A percentile compares a stretch with the other conserved stretches of the same genome.
Conservation (phyloP, 306 rosid species). For the Cyamopsis tetragonoloba region DNA sequence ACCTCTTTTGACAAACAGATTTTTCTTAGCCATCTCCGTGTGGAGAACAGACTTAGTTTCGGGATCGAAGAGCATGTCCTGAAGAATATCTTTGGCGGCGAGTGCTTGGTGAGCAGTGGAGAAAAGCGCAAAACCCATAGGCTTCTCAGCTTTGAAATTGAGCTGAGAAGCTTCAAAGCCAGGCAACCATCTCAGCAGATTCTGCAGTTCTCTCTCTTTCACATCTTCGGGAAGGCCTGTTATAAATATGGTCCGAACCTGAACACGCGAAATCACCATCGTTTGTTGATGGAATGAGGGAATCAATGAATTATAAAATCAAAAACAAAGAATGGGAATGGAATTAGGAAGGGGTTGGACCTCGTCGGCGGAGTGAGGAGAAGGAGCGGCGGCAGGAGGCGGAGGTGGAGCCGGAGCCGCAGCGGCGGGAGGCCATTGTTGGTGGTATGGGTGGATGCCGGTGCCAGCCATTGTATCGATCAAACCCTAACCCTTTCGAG, state of each 20-base stretch:
- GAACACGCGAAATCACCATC: no score
- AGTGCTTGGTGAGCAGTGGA: slow-evolving; percentile 64
- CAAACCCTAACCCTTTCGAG: slow-evolving; percentile 26
- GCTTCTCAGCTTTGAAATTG: slow-evolving; percentile 90
- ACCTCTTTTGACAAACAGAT: slow-evolving; percentile 83
- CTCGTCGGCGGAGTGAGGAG: slow-evolving; percentile 61
- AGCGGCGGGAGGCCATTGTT: slow-evolving; percentile 76
- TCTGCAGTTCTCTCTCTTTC: slow-evolving; percentile 84
- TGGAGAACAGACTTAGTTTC: slow-evolving; percentile 87
- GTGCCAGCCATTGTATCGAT: slow-evolving; percentile 62
- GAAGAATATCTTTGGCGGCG: slow-evolving; percentile 85
- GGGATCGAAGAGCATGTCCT: slow-evolving; percentile 88
- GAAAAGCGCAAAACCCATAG: slow-evolving; percentile 97
- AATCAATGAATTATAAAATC: no score
- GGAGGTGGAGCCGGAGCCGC: slow-evolving; percentile 68
- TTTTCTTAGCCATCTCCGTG: slow-evolving; percentile 99
- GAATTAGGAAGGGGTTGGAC: slow-evolving; percentile 14
- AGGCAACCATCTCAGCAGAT: slow-evolving; percentile 85
- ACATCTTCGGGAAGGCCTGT: slow-evolving; percentile 97
- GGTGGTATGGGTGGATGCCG: slow-evolving; percentile 94
- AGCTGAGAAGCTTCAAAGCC: slow-evolving; percentile 97
- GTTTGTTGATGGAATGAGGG: no score
- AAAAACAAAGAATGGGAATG: no score
- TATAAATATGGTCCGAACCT: slow-evolving; percentile 89
- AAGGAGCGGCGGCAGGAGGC: slow-evolving; percentile 32